phyloP scores from a whole-genome alignment of 352 stramenopile genomes.

The Phytopythium helicoides region DNA sequence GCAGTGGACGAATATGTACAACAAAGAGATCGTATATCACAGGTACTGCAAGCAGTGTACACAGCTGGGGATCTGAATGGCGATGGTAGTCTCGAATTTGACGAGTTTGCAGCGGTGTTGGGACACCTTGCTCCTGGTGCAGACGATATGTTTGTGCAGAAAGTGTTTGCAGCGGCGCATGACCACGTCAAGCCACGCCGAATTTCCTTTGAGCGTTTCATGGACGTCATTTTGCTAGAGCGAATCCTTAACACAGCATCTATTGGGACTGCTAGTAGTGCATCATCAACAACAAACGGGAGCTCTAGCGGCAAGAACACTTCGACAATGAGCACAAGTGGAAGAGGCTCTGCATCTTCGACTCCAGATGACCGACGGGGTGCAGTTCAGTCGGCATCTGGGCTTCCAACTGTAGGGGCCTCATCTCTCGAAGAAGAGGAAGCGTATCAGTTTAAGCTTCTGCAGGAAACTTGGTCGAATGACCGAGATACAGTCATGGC shows the following conservation, averaged over 20 bases:
- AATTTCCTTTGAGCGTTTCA: constrained; percentile 60
- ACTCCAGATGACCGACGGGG: not conserved
- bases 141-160: constrained; percentile 56
- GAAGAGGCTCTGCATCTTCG: not conserved
- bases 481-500: constrained; percentile 48
- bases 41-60: constrained; percentile 74
- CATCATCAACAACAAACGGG: constrained; percentile 23
- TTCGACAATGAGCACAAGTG: not conserved
- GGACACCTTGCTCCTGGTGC: constrained; percentile 47
- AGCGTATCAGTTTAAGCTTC: constrained; percentile 64
- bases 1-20: constrained; percentile 59
- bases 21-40: constrained; percentile 51
- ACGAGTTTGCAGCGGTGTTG: constrained; percentile 71
- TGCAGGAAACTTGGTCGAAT: constrained; percentile 66
- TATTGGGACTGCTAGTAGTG: constrained; percentile 12
- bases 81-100: constrained; percentile 66
- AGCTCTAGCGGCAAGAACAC: constrained; percentile 5
- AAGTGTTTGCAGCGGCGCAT: constrained; percentile 56
- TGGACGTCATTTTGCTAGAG: constrained; percentile 60
- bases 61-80: constrained; percentile 61
- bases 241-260: constrained; percentile 32
- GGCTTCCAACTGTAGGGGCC: not conserved
- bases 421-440: constrained; percentile 53
- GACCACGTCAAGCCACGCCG: constrained; percentile 53
- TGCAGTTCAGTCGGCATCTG: not conserved